Evolutionary conservation across 2,329 filamentous ascomycete genomes (phyloP).

Genomic region (Sporothrix dimorphospora): DNA sequence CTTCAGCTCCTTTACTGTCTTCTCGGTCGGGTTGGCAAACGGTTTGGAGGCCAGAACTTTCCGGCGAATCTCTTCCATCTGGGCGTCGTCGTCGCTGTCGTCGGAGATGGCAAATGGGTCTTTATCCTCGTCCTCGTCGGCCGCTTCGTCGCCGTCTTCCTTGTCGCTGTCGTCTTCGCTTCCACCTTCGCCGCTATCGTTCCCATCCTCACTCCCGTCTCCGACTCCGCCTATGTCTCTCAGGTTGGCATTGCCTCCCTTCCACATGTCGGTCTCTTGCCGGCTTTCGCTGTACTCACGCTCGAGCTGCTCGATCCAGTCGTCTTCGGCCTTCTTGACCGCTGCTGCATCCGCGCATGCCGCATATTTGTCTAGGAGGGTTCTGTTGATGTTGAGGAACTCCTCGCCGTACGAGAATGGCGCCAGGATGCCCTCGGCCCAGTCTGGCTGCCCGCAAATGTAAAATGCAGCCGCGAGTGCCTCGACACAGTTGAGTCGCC

Average conservation of each 20-base stretch:
- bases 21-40: slow-evolving; percentile 65
- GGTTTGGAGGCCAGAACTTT: slow-evolving; percentile 91
- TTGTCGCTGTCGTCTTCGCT: slow-evolving; percentile 43
- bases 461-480: slow-evolving; percentile 89
- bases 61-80: slow-evolving; percentile 89
- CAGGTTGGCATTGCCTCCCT: slow-evolving; percentile 82
- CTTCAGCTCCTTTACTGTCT: slow-evolving; percentile 44
- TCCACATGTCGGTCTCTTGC: slow-evolving; percentile 77
- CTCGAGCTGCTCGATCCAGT: slow-evolving; percentile 89
- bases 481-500: slow-evolving; percentile 94
- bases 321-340: slow-evolving; percentile 81
- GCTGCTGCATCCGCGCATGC: slow-evolving; percentile 79
- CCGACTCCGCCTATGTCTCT: slow-evolving; percentile 37
- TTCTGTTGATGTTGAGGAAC: slow-evolving; percentile 88
- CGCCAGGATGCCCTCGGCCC: slow-evolving; percentile 81
- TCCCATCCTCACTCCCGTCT: slow-evolving; percentile 48
- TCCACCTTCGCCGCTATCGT: slow-evolving; percentile 46
- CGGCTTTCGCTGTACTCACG: slow-evolving; percentile 83
- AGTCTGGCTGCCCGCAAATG: slow-evolving; percentile 89
- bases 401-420: slow-evolving; percentile 87
- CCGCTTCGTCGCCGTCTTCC: slow-evolving; percentile 50
- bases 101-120: slow-evolving; percentile 80
- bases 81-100: slow-evolving; percentile 68
- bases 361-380: slow-evolving; percentile 80
- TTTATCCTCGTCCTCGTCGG: slow-evolving; percentile 47